These are phyloP conservation scores for Oryza nivara DNA, from an alignment of 176 grass and related monocot species.

Conservation along the genomic window DNA sequence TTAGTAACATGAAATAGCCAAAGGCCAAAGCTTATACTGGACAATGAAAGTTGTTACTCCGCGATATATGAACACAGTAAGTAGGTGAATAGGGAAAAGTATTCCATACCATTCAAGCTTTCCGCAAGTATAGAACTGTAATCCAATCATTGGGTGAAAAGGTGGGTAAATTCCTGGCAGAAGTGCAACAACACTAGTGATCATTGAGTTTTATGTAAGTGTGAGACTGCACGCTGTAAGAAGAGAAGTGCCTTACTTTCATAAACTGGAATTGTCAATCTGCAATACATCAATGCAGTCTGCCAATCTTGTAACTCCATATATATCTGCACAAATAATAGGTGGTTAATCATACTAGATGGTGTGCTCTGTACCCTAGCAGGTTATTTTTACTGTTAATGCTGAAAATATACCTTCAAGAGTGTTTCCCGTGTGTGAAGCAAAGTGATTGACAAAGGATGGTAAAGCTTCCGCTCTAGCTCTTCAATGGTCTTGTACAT, in stretches of 20 bases:
- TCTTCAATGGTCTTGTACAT: constrained; percentile 71
- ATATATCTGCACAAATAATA: constrained; percentile 60
- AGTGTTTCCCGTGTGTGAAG: constrained; percentile 82
- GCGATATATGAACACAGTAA: background rate
- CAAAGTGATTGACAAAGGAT: constrained; percentile 71
- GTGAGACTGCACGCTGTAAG: background rate
- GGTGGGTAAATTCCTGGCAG: constrained; percentile 74
- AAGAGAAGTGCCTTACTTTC: constrained; percentile 59
- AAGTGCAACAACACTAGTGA: constrained; percentile 30
- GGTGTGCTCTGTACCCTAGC: background rate
- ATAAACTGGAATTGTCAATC: constrained; percentile 86
- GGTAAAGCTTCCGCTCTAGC: constrained; percentile 59
- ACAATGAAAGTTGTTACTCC: constrained; percentile 32
- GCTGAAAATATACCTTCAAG: constrained; percentile 69
- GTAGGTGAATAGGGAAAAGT: constrained; percentile 29
- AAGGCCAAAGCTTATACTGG: background rate
- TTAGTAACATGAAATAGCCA: background rate
- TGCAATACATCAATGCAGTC: constrained; percentile 76
- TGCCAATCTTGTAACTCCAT: constrained; percentile 88
- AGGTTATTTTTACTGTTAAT: background rate
- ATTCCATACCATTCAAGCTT: constrained; percentile 83
- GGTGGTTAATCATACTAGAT: background rate
- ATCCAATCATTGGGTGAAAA: constrained; percentile 84
- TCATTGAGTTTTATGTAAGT: background rate
- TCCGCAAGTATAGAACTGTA: constrained; percentile 85